phyloP scores from a whole-genome alignment of 805 yeast genomes.

The Ogataea parapolymorpha region DNA sequence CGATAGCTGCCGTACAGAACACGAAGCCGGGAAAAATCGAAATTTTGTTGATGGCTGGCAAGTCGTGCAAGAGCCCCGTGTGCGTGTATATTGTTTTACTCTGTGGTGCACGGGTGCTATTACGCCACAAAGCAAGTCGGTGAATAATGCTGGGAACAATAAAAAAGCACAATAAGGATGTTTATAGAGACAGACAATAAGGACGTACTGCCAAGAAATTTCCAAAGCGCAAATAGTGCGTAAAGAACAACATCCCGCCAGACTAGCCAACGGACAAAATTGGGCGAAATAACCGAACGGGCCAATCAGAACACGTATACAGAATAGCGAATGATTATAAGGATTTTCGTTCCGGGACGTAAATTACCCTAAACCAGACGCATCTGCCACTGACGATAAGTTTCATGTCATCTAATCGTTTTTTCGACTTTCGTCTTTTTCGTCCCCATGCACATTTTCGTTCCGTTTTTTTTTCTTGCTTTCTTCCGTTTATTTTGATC shows the following conservation, averaged over 20 bases:
- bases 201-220: conserved; percentile 8
- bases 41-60: background rate
- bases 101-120: background rate
- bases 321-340: background rate
- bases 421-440: conserved; percentile 13
- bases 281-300: conserved; percentile 1
- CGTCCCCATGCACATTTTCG: conserved; percentile 11
- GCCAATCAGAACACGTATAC: conserved; percentile 4
- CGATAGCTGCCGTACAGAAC: too few species aligned
- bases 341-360: background rate
- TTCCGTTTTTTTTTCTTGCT: conserved; percentile 12
- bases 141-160: background rate
- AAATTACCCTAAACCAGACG: background rate
- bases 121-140: background rate
- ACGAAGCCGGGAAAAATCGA: background rate
- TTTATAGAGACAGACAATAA: too few species aligned
- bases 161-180: conserved; percentile 2
- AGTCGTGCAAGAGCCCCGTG: background rate
- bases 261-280: conserved; percentile 1
- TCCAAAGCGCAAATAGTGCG: conserved; percentile 1
- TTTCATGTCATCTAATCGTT: conserved; percentile 3
- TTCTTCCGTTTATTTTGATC: conserved; percentile 10
- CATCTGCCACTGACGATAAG: conserved; percentile 2
- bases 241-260: conserved; percentile 2
- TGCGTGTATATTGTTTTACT: too few species aligned